Percentiles rank a stretch among this genome's conserved stretches.
Evolutionary conservation across 2,329 filamentous ascomycete genomes (phyloP).

Genomic region (Venturia pyrina): DNA sequence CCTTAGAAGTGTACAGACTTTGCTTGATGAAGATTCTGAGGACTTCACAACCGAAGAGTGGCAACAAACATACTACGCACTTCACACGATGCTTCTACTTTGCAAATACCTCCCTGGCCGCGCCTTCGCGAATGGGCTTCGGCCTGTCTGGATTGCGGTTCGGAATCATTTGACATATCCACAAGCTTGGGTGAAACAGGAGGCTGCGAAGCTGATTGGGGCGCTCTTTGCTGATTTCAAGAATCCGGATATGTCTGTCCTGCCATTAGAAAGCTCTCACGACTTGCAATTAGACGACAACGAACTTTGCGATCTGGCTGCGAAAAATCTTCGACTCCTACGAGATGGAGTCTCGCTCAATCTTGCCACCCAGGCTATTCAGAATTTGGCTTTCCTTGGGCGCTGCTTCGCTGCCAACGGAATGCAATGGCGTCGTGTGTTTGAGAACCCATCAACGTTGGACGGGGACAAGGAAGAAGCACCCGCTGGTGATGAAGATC

Average conservation of each 20-base stretch:
- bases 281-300: conserved; percentile 58
- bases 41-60: conserved; percentile 49
- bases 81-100: conserved; percentile 60
- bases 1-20: conserved; percentile 38
- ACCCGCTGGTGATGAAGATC: conserved; percentile 27
- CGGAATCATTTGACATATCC: conserved; percentile 61
- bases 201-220: conserved; percentile 62
- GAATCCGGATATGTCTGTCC: conserved; percentile 44
- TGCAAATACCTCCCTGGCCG: conserved; percentile 54
- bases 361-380: conserved; percentile 67
- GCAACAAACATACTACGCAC: conserved; percentile 63
- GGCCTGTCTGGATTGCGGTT: conserved; percentile 61
- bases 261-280: conserved; percentile 58
- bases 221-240: conserved; percentile 75
- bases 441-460: conserved; percentile 27
- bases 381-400: conserved; percentile 75
- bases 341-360: conserved; percentile 58
- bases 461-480: conserved; percentile 29
- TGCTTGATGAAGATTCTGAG: conserved; percentile 39
- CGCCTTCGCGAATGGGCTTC: conserved; percentile 50
- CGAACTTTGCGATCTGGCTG: conserved; percentile 50
- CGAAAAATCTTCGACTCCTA: conserved; percentile 49
- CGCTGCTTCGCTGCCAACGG: conserved; percentile 52
- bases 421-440: conserved; percentile 31
- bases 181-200: conserved; percentile 65